Percentiles rank a stretch among this genome's conserved stretches.
Conservation (phyloP, 2,329 filamentous ascomycete species). For the Blastomyces percursus region DNA sequence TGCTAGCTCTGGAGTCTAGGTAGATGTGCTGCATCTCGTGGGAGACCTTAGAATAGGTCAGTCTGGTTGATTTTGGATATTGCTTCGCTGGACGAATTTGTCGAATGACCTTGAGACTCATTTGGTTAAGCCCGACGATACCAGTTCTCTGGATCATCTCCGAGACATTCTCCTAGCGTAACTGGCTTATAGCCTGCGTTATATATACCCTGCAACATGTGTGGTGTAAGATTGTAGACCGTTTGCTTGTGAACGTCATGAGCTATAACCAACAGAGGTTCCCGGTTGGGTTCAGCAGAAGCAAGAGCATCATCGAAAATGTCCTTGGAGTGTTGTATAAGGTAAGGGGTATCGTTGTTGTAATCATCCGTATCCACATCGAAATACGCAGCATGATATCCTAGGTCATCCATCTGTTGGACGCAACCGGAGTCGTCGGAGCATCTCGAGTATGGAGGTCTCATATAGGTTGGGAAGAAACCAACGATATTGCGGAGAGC, state of each 20-base stretch:
- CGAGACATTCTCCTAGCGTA: slow-evolving; percentile 36
- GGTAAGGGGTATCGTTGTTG: slow-evolving; percentile 27
- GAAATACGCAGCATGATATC: slow-evolving; percentile 40
- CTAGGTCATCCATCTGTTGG: slow-evolving; percentile 34
- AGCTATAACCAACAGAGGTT: slow-evolving; percentile 32
- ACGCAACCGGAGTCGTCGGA: slow-evolving; percentile 28
- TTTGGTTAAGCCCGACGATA: slow-evolving; percentile 23
- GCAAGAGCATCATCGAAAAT: slow-evolving; percentile 28
- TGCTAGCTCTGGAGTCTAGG: slow-evolving; percentile 25
- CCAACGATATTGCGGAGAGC: slow-evolving; percentile 40
- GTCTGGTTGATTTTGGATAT: not conserved
- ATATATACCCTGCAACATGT: slow-evolving; percentile 28
- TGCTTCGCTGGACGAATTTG: not conserved
- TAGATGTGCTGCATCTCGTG: slow-evolving; percentile 27
- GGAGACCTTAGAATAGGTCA: slow-evolving; percentile 24
- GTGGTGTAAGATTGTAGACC: slow-evolving; percentile 32
- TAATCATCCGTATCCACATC: slow-evolving; percentile 41
- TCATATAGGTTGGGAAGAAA: slow-evolving; percentile 43
- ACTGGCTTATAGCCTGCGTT: slow-evolving; percentile 28
- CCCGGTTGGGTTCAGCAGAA: slow-evolving; percentile 18
- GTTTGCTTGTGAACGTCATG: slow-evolving; percentile 36
- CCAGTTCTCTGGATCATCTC: slow-evolving; percentile 30
- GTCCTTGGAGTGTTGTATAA: slow-evolving; percentile 32
- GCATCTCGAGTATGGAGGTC: slow-evolving; percentile 40
- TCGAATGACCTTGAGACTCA: slow-evolving; percentile 2